These are phyloP conservation scores for Hymenoscyphus scutula DNA, from an alignment of 2,329 filamentous ascomycete species.

Conservation along the genomic window DNA sequence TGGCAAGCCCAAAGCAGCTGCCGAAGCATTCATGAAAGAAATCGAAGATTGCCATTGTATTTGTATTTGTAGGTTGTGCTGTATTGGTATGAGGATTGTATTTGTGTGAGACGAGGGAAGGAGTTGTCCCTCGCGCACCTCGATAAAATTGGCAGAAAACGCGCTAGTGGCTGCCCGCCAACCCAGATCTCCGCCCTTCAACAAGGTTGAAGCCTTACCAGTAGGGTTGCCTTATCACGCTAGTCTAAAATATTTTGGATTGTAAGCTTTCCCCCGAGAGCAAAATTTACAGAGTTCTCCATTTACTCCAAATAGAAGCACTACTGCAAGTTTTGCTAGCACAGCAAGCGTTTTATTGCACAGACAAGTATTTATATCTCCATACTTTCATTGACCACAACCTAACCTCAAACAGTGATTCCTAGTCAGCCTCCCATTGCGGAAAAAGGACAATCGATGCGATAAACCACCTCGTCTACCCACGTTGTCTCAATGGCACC, in stretches of 20 bases:
- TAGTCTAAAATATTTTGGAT: neutral
- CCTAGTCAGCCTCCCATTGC: no score
- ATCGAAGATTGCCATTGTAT: neutral
- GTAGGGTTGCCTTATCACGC: neutral
- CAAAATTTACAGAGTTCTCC: no score
- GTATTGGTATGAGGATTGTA: neutral
- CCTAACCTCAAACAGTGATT: no score
- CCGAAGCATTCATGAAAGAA: neutral
- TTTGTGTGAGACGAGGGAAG: neutral
- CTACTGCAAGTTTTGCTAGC: no score
- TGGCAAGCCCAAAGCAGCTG: neutral
- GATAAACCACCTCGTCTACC: no score
- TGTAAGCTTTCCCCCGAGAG: no score
- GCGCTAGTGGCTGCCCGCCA: neutral
- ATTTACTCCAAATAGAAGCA: no score
- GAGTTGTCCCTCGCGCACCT: neutral
- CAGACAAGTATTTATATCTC: no score
- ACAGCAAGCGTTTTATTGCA: no score
- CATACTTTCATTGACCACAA: no score
- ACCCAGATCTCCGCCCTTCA: neutral
- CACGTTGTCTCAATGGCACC: no score
- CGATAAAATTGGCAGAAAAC: neutral
- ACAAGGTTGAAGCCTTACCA: neutral
- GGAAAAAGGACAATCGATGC: no score
- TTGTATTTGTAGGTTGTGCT: neutral